phyloP scores from a whole-genome alignment of 768 basidiomycete genomes.

The Tricholoma terreum region DNA sequence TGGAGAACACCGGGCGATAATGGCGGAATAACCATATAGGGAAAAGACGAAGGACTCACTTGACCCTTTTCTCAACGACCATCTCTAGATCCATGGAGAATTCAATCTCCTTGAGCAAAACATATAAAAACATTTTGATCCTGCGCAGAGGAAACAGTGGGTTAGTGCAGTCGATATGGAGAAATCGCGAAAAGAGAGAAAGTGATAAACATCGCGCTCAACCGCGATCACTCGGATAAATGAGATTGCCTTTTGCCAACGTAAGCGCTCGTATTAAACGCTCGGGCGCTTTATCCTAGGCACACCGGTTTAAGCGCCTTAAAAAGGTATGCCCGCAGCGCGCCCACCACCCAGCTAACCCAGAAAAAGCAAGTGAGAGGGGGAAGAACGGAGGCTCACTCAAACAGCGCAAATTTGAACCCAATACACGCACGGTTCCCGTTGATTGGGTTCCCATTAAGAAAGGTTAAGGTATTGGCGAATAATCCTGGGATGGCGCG shows the following conservation, averaged over 20 bases:
- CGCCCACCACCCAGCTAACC: not conserved
- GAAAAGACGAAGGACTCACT: conserved; percentile 11
- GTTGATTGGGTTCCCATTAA: conserved; percentile 45
- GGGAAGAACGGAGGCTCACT: conserved; percentile 42
- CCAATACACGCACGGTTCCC: conserved; percentile 63
- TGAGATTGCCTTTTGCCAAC: not conserved
- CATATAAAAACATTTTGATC: conserved; percentile 3
- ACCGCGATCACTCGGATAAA: not conserved
- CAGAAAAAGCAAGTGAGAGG: not conserved
- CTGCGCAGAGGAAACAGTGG: not conserved
- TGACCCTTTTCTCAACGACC: conserved; percentile 1
- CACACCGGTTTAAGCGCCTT: not conserved
- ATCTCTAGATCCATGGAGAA: not conserved
- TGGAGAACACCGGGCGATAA: not conserved
- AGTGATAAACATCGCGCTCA: not conserved
- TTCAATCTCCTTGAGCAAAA: not conserved
- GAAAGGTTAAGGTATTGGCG: conserved; percentile 52
- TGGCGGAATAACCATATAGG: conserved; percentile 4
- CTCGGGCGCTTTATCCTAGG: too few relatives aligned
- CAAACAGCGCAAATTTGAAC: conserved; percentile 55
- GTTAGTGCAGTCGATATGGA: too few relatives aligned
- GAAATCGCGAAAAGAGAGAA: too few relatives aligned
- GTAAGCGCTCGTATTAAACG: too few relatives aligned
- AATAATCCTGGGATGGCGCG: conserved; percentile 49
- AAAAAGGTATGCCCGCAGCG: not conserved